These are phyloP conservation scores for Phaseolus lunatus DNA, from an alignment of 306 rosid genomes.

Conservation along the genomic window DNA sequence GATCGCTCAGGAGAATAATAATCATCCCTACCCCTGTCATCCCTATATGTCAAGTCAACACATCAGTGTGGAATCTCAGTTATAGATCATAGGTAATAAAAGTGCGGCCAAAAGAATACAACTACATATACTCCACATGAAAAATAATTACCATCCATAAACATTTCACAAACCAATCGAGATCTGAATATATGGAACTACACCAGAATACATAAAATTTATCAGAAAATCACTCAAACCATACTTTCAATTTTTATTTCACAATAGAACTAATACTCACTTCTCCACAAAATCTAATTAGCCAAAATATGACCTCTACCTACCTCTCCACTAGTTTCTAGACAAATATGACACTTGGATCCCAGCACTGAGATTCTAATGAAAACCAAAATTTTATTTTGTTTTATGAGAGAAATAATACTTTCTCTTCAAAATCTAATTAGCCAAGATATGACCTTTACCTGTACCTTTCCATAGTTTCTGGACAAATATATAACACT, in stretches of 20 bases:
- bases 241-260: conserved; percentile 30
- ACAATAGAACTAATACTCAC: conserved; percentile 50
- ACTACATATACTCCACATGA: conserved; percentile 16
- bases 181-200: conserved; percentile 41
- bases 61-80: conserved; percentile 2
- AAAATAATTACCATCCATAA: conserved; percentile 18
- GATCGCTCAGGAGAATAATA: conserved; percentile 70
- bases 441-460: conserved; percentile 80
- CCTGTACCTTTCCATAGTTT: conserved; percentile 94
- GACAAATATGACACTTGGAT: conserved; percentile 82
- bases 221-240: conserved; percentile 41
- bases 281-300: conserved; percentile 70
- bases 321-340: conserved; percentile 85
- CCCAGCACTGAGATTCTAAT: conserved; percentile 79
- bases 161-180: conserved; percentile 46
- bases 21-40: conserved; percentile 64
- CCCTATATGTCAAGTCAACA: conserved; percentile 55
- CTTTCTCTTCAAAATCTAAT: conserved; percentile 71
- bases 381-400: conserved; percentile 13
- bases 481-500: conserved; percentile 81
- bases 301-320: conserved; percentile 86
- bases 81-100: neutral
- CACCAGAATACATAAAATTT: conserved; percentile 43
- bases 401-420: conserved; percentile 40
- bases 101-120: conserved; percentile 25